phyloP scores from a whole-genome alignment of 192 early-diverging fungal genomes.

The Podila verticillata region DNA sequence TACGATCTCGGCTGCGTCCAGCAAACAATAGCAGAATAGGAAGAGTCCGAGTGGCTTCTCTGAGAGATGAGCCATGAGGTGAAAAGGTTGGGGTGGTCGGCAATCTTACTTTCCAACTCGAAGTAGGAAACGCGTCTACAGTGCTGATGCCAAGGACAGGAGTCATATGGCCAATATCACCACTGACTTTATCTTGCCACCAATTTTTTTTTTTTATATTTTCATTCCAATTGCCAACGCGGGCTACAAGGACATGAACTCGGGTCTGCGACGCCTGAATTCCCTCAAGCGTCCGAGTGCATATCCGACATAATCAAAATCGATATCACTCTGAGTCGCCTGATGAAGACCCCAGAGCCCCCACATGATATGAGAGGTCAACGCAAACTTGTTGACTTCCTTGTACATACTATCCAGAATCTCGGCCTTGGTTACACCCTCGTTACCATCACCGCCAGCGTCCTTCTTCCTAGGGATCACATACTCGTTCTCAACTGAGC shows the following conservation, averaged over 20 bases:
- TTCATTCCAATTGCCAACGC: too few species aligned
- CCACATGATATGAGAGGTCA: conserved; percentile 77
- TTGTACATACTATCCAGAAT: conserved; percentile 51
- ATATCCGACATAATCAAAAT: conserved; percentile 82
- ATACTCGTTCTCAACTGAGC: conserved; percentile 1
- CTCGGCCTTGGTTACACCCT: conserved; percentile 37
- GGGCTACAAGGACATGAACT: conserved; percentile 57
- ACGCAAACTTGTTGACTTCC: conserved; percentile 54
- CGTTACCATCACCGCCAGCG: conserved; percentile 25
- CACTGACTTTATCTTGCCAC: too few species aligned
- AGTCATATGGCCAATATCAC: too few species aligned
- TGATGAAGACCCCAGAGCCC: conserved; percentile 85
- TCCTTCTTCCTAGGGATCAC: not conserved
- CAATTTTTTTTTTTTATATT: too few species aligned
- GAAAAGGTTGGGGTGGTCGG: too few species aligned
- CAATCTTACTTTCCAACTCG: too few species aligned
- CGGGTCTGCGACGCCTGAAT: conserved; percentile 67
- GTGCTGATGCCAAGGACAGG: too few species aligned
- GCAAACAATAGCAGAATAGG: too few species aligned
- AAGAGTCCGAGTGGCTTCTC: too few species aligned
- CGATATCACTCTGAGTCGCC: conserved; percentile 77
- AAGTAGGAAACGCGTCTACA: too few species aligned
- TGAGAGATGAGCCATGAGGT: too few species aligned
- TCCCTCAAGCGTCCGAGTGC: conserved; percentile 78
- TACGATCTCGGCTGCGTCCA: too few species aligned